Conservation (phyloP, 2,329 filamentous ascomycete species). For the Chaetomium sp. region DNA sequence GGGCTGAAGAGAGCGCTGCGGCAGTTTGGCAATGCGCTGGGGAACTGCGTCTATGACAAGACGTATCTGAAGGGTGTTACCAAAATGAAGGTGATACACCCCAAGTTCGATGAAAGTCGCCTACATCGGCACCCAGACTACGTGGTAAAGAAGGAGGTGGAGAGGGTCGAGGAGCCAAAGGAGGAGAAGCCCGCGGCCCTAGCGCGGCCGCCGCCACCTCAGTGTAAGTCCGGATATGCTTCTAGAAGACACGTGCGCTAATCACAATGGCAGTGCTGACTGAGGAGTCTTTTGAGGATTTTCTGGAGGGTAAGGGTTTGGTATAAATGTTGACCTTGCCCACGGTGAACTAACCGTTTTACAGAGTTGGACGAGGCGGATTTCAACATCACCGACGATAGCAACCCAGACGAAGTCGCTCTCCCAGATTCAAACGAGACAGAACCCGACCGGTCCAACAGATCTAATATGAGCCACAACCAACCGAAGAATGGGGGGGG, state of each 20-base stretch:
- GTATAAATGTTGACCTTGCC: constrained; percentile 28
- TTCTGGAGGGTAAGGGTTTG: constrained; percentile 49
- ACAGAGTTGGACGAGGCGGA: constrained; percentile 75
- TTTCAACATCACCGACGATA: constrained; percentile 69
- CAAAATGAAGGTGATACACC: constrained; percentile 79
- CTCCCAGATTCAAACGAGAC: constrained; percentile 49
- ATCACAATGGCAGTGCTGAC: constrained; percentile 27
- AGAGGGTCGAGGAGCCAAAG: constrained; percentile 26
- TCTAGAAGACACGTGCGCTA: not conserved
- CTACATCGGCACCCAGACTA: constrained; percentile 82
- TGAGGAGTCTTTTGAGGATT: constrained; percentile 54
- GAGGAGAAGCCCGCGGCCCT: constrained; percentile 28
- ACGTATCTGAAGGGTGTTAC: constrained; percentile 88
- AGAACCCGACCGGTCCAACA: constrained; percentile 36
- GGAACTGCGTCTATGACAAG: constrained; percentile 99
- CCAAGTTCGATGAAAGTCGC: constrained; percentile 76
- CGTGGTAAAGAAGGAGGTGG: constrained; percentile 59
- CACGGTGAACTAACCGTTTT: constrained; percentile 11
- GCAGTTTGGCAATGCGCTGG: constrained; percentile 92
- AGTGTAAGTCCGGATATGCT: constrained; percentile 18
- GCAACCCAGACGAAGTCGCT: constrained; percentile 75
- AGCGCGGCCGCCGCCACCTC: constrained; percentile 18
- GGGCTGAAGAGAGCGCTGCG: constrained; percentile 85
- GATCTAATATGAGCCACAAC: constrained; percentile 34
- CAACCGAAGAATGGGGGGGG: constrained; percentile 31